phyloP scores from a whole-genome alignment of 306 rosid species.

The Canavalia ensiformis region DNA sequence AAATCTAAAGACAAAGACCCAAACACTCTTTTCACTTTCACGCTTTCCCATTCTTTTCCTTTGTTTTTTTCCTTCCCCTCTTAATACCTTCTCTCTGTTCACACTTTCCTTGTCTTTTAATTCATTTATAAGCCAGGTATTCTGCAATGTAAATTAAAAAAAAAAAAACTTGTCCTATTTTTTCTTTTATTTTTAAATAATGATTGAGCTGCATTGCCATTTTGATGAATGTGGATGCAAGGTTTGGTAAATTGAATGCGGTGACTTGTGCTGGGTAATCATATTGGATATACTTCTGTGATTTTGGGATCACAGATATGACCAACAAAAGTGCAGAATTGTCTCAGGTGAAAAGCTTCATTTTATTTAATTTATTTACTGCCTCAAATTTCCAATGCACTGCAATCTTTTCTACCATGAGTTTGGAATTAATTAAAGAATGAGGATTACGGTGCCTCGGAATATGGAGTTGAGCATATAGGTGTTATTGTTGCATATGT shows the following conservation, averaged over 20 bases:
- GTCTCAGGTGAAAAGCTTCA: constrained; percentile 60
- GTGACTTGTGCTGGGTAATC: constrained; percentile 49
- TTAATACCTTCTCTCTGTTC: constrained; percentile 11
- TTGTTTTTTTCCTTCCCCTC: neutral
- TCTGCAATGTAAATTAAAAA: constrained; percentile 3
- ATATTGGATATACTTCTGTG: constrained; percentile 59
- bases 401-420: neutral
- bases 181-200: neutral
- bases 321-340: constrained; percentile 66
- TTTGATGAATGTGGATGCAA: constrained; percentile 53
- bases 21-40: constrained; percentile 41
- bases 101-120: neutral
- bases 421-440: constrained; percentile 27
- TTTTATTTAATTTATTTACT: neutral
- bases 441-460: constrained; percentile 15
- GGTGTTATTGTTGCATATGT: neutral
- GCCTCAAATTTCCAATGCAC: neutral
- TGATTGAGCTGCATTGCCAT: constrained; percentile 48
- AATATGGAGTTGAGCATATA: constrained; percentile 12
- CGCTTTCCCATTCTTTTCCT: constrained; percentile 33
- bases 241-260: constrained; percentile 48
- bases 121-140: constrained; percentile 38
- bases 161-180: neutral
- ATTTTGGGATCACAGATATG: constrained; percentile 78
- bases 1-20: constrained; percentile 22